Percentiles rank a stretch among this genome's conserved stretches.
These are phyloP conservation scores for Backusella parvicylindrica DNA, from an alignment of 192 early-diverging fungal genomes.

Conservation along the genomic window DNA sequence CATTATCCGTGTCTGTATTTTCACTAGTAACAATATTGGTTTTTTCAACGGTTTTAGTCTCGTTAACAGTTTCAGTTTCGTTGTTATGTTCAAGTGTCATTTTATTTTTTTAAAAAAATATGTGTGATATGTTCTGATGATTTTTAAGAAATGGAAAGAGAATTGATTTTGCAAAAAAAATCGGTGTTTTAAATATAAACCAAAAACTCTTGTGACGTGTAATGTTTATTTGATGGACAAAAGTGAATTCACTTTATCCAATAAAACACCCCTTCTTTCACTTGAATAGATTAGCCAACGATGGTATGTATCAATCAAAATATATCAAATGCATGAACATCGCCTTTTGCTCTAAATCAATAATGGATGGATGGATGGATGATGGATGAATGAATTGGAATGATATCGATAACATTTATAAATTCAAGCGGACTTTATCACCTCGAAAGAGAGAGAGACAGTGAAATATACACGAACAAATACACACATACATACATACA, in stretches of 20 bases:
- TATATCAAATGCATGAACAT: not conserved
- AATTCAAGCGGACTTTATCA: not conserved
- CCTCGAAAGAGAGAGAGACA: no score
- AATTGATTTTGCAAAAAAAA: not conserved
- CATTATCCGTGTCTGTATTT: not conserved
- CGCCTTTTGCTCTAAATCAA: not conserved
- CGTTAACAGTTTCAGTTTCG: not conserved
- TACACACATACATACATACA: no score
- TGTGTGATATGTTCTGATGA: not conserved
- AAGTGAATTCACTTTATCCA: not conserved
- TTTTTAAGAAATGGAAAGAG: not conserved
- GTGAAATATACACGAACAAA: no score
- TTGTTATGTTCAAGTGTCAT: not conserved
- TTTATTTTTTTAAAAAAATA: not conserved
- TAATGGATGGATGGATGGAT: not conserved
- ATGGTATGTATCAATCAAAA: not conserved
- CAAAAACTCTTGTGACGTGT: not conserved
- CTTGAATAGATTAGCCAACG: conserved; percentile 6
- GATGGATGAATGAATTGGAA: not conserved
- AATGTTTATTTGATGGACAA: not conserved
- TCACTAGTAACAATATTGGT: not conserved
- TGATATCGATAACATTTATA: not conserved
- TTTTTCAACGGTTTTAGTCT: not conserved
- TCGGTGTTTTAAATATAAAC: not conserved
- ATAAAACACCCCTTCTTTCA: conserved; percentile 5